Percentiles rank a stretch among this genome's conserved stretches.
These are phyloP conservation scores for Lasiodiplodia gonubiensis DNA, from an alignment of 2,329 filamentous ascomycete genomes.

Conservation along the genomic window DNA sequence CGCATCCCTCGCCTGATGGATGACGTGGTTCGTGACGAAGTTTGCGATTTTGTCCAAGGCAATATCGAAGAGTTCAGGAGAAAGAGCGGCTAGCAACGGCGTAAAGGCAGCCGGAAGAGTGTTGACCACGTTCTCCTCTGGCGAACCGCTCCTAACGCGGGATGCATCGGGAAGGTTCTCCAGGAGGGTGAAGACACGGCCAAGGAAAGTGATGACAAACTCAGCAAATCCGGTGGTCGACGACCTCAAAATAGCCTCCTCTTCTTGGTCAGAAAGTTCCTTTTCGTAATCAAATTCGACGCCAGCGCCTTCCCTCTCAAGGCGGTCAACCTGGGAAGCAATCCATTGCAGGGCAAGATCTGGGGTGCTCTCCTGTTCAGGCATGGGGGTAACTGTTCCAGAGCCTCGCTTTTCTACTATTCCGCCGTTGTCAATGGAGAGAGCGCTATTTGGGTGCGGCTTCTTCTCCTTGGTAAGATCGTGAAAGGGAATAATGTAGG, in stretches of 20 bases:
- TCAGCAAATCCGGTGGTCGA: slow-evolving; percentile 94
- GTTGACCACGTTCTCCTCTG: slow-evolving; percentile 97
- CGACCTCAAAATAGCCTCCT: slow-evolving; percentile 85
- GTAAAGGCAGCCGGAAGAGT: slow-evolving; percentile 90
- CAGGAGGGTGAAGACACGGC: slow-evolving; percentile 91
- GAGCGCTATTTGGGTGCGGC: neutral
- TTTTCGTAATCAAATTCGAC: slow-evolving; percentile 83
- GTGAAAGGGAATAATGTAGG: slow-evolving; percentile 92
- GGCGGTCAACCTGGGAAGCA: slow-evolving; percentile 88
- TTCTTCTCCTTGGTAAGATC: slow-evolving; percentile 70
- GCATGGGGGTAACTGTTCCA: slow-evolving; percentile 41
- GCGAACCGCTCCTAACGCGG: slow-evolving; percentile 84
- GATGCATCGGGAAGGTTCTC: slow-evolving; percentile 94
- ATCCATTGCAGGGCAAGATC: slow-evolving; percentile 88
- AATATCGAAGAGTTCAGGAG: slow-evolving; percentile 90
- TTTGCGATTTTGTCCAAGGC: slow-evolving; percentile 89
- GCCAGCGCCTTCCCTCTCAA: slow-evolving; percentile 85
- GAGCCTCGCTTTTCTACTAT: slow-evolving; percentile 12
- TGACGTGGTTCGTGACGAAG: slow-evolving; percentile 92
- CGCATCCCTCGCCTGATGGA: slow-evolving; percentile 94
- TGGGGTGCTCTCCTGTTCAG: slow-evolving; percentile 48
- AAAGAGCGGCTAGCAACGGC: slow-evolving; percentile 87
- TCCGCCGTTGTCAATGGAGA: slow-evolving; percentile 18
- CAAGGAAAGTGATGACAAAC: slow-evolving; percentile 87
- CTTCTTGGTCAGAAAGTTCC: slow-evolving; percentile 83